phyloP scores from a whole-genome alignment of 75 land plant species.

The Picea glauca region DNA sequence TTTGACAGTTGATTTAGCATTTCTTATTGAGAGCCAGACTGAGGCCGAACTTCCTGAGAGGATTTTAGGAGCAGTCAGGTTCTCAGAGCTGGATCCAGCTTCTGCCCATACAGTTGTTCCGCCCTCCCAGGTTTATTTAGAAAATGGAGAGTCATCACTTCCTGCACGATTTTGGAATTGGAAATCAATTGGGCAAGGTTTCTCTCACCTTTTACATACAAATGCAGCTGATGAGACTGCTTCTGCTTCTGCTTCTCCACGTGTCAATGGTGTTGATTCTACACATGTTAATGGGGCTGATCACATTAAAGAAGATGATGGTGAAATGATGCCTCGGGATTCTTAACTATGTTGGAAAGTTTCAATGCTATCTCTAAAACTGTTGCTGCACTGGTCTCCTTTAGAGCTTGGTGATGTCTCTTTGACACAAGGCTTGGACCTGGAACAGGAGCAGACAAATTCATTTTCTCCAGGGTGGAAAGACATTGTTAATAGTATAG shows the following conservation, averaged over 20 bases:
- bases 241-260: conserved; percentile 5
- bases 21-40: conserved; percentile 84
- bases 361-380: too few relatives aligned
- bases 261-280: conserved; percentile 24
- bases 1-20: conserved; percentile 94
- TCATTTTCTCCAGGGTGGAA: too few relatives aligned
- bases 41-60: conserved; percentile 87
- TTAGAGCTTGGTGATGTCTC: too few relatives aligned
- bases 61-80: conserved; percentile 88
- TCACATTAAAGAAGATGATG: conserved; percentile 6
- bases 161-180: conserved; percentile 31
- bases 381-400: too few relatives aligned
- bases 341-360: neutral
- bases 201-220: conserved; percentile 40
- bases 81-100: conserved; percentile 73
- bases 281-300: neutral
- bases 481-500: too few relatives aligned
- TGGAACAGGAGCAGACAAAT: too few relatives aligned
- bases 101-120: conserved; percentile 52
- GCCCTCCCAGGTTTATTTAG: conserved; percentile 14
- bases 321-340: neutral
- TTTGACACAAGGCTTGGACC: too few relatives aligned
- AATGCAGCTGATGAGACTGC: conserved; percentile 25
- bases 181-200: conserved; percentile 61
- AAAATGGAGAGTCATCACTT: conserved; percentile 29